Base-by-base conservation (phyloP, 1,284 basidiomycete genomes). In the Boletus subluridellus region DNA sequence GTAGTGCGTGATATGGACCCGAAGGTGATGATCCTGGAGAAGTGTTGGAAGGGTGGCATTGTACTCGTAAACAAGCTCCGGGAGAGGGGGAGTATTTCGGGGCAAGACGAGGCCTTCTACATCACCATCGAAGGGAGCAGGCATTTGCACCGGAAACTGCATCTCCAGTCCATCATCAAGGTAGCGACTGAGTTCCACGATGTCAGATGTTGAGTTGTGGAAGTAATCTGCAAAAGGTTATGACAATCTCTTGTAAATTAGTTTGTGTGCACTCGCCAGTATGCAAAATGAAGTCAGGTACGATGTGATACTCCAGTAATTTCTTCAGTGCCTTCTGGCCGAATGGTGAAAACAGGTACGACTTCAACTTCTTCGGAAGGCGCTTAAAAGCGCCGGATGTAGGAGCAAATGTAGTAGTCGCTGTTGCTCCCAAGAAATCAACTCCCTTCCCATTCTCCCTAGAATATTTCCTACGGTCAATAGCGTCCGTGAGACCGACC, bases 321-420 rank as follows among this genome's bases (percentile, higher is more conserved):
- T 89, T 89, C 65, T 74, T 80, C 54, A 92, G 67, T 2, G 77
- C 80, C 41, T 69, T 73, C 50, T 74, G 73, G 8, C 89, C 89
- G 57, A 84, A 83, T 1, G 85, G 85, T 9, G 86, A 88, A 74
- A 90, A 90, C 55, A 91, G 77, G 78, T 80, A 91, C 38, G 78
- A 65, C 57, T 76, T 77, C 48, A 91, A 77, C 53, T 78, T 80
- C 42, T 62, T 68, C 0, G 89, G 89, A 26, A 91, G 77, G 10
- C 68, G 72, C 32, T 74, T 65, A 72, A 89, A 91, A 3, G 89
- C 89, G 9, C 69, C 69, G 68, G 90, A 89, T 51, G 79, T 79
- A 0, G 88, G 89, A 1, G 81, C 83, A 66, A 91, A 90, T 45
- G 84, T 63, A 0, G 89, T 90, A 11, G 83, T 78, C 9, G 83